Evolutionary conservation across 2,329 filamentous ascomycete species (phyloP).

Genomic region (Gremmenia infestans): DNA sequence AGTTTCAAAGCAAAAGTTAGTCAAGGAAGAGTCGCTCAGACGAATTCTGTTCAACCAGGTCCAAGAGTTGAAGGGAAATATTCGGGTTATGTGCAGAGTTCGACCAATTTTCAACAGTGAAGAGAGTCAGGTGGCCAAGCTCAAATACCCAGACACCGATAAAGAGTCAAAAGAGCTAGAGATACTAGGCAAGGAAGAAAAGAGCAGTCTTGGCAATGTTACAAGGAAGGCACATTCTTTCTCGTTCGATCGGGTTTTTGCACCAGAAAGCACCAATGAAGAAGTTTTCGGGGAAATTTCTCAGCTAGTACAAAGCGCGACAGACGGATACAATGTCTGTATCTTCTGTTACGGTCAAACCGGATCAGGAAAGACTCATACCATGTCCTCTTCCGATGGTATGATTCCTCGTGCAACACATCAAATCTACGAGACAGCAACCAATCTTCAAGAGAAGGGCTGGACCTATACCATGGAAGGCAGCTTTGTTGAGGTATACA

Average conservation of each 20-base stretch:
- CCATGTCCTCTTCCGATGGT: conserved; percentile 85
- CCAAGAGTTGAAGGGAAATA: conserved; percentile 96
- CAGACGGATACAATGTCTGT: conserved; percentile 97
- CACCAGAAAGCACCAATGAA: conserved; percentile 68
- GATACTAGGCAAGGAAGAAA: conserved; percentile 77
- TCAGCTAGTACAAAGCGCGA: conserved; percentile 89
- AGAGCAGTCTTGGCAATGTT: conserved; percentile 70
- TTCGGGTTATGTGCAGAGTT: conserved; percentile 95
- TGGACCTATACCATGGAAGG: conserved; percentile 95
- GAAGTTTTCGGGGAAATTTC: conserved; percentile 96
- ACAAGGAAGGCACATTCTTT: conserved; percentile 79
- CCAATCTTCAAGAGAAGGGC: conserved; percentile 78
- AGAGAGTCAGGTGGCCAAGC: conserved; percentile 60
- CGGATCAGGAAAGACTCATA: conserved; percentile 92
- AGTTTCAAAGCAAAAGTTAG: conserved; percentile 71
- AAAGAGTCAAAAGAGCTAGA: conserved; percentile 85
- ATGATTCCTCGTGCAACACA: conserved; percentile 93
- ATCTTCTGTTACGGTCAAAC: conserved; percentile 99
- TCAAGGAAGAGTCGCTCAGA: conserved; percentile 85
- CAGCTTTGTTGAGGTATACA: conserved; percentile 96
- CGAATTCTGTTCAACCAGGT: conserved; percentile 96
- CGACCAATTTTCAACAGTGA: conserved; percentile 65
- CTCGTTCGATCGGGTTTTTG: conserved; percentile 89
- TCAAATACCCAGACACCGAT: conserved; percentile 72
- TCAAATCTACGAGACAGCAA: conserved; percentile 89